Percentiles rank a stretch among this genome's conserved stretches.
These are phyloP conservation scores for Silene noctiflora DNA, from an alignment of 179 eudicot species.

Conservation along the genomic window DNA sequence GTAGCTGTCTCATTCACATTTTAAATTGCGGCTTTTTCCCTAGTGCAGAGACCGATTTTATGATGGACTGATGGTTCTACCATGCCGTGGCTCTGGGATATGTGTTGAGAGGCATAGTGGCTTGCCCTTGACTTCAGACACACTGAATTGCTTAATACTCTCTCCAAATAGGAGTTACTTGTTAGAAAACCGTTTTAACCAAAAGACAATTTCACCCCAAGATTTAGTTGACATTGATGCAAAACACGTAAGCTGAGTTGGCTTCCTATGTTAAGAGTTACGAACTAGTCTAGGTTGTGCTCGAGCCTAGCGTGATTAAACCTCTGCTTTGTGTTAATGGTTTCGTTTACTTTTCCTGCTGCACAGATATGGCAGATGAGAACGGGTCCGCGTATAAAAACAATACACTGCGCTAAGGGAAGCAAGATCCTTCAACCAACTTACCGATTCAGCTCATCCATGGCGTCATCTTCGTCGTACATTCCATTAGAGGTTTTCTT, in stretches of 20 bases:
- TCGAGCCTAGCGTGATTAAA: background rate
- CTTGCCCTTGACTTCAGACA: no score
- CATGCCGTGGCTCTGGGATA: no score
- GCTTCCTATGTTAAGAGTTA: no score
- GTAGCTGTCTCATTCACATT: conserved; percentile 31
- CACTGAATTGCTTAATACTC: no score
- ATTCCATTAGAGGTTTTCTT: conserved; percentile 77
- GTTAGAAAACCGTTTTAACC: no score
- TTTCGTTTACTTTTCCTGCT: background rate
- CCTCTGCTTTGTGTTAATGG: background rate
- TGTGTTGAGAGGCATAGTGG: no score
- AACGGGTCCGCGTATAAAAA: conserved; percentile 69
- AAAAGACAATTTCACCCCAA: no score
- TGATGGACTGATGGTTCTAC: background rate
- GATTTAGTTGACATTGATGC: no score
- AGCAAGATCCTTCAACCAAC: conserved; percentile 92
- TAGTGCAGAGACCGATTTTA: background rate
- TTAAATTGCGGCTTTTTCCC: background rate
- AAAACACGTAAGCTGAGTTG: no score
- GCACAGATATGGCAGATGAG: conserved; percentile 95
- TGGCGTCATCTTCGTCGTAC: conserved; percentile 44
- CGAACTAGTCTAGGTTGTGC: background rate
- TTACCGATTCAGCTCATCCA: conserved; percentile 66
- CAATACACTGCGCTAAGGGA: conserved; percentile 69
- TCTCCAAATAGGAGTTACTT: no score